Conservation (phyloP, 176 grass and related monocot genomes). For the Oryza glumipatula region DNA sequence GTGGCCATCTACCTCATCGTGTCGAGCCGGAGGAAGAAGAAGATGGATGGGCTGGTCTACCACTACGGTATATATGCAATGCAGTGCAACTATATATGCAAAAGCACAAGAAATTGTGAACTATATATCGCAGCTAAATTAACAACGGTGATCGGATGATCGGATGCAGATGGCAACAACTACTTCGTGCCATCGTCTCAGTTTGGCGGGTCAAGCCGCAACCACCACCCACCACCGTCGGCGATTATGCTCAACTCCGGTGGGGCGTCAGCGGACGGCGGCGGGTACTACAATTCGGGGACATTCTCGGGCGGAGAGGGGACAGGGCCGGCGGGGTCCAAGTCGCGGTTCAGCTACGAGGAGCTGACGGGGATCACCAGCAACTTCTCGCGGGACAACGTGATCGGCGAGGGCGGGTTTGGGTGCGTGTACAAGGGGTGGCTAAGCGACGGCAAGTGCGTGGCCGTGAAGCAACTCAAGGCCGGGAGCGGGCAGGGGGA, state of each 20-base stretch:
- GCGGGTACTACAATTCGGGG: constrained; percentile 44
- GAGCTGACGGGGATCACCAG: constrained; percentile 74
- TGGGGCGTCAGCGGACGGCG: not conserved
- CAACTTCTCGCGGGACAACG: constrained; percentile 64
- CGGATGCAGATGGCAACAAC: constrained; percentile 36
- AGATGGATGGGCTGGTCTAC: constrained; percentile 34
- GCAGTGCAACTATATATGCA: too few species aligned
- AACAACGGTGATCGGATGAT: not conserved
- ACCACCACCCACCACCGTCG: constrained; percentile 22
- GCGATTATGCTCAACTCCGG: not conserved
- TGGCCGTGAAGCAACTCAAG: constrained; percentile 89
- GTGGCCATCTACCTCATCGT: constrained; percentile 38
- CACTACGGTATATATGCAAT: constrained; percentile 20
- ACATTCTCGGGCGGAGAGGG: constrained; percentile 12
- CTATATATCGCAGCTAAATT: not conserved
- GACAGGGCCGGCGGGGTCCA: constrained; percentile 21
- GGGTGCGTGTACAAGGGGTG: constrained; percentile 85
- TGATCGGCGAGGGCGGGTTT: constrained; percentile 88
- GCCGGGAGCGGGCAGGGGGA: constrained; percentile 75
- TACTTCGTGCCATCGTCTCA: constrained; percentile 43
- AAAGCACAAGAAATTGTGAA: too few species aligned
- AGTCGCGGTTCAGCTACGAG: constrained; percentile 77
- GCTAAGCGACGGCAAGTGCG: constrained; percentile 60
- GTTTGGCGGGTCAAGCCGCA: not conserved
- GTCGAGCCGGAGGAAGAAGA: constrained; percentile 46